Conservation (phyloP, 306 rosid genomes). For the Casuarina equisetifolia region DNA sequence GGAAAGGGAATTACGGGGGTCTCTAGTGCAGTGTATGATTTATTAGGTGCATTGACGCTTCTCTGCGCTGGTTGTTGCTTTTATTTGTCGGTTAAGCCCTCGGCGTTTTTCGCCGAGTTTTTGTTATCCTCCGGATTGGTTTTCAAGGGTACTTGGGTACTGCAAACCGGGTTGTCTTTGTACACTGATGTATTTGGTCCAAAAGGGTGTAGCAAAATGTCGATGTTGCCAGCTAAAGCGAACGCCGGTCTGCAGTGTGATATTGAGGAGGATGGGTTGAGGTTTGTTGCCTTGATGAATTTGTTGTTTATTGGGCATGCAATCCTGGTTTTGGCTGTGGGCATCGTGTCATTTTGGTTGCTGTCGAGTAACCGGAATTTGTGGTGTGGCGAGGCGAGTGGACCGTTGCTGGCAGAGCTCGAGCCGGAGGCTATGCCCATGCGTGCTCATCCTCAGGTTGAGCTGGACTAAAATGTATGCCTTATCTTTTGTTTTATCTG, state of each 20-base stretch:
- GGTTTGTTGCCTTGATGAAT: constrained; percentile 73
- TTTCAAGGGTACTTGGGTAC: constrained; percentile 82
- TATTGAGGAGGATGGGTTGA: constrained; percentile 65
- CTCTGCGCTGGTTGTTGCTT: constrained; percentile 60
- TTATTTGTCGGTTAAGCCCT: constrained; percentile 58
- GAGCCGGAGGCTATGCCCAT: constrained; percentile 36
- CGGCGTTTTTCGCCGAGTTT: constrained; percentile 75
- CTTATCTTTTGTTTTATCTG: constrained; percentile 9
- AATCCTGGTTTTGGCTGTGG: constrained; percentile 45
- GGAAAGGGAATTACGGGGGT: constrained; percentile 58
- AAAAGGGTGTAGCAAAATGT: constrained; percentile 68
- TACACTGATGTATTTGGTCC: constrained; percentile 66
- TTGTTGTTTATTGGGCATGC: constrained; percentile 70
- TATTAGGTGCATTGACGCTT: constrained; percentile 54
- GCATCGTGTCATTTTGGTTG: constrained; percentile 53
- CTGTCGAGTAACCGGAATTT: constrained; percentile 41
- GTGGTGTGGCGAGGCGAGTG: constrained; percentile 48
- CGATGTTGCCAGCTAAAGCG: constrained; percentile 23
- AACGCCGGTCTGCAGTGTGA: constrained; percentile 64
- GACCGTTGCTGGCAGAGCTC: constrained; percentile 54
- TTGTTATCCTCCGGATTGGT: constrained; percentile 62
- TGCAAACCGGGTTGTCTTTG: constrained; percentile 71
- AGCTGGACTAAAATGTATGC: constrained; percentile 53
- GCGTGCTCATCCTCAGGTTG: constrained; percentile 44
- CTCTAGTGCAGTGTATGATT: constrained; percentile 53